Base-by-base conservation (phyloP, 164 flowering plant genomes). In the Magnolia officinalis region DNA sequence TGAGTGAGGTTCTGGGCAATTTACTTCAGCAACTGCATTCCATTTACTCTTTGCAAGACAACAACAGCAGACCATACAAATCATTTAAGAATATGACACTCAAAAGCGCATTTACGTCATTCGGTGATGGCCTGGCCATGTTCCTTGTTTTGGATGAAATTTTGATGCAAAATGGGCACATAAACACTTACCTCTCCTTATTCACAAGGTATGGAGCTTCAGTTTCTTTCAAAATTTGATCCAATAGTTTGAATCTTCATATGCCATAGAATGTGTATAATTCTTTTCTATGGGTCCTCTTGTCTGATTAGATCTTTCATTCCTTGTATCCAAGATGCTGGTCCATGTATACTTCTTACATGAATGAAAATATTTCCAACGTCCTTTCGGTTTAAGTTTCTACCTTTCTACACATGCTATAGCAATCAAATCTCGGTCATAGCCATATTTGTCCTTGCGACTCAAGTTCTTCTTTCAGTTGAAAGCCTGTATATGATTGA, bases 21-120 rank as follows among this genome's bases (percentile, higher is more conserved):
- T 79, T 82, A 75, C 78, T 82, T 68, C 78, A 79, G 49, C 84
- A 82, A 71, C 74, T 82, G 19, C 76, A 82, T 79, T 79, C 79
- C 71, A 79, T 79, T 26, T 82, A 73, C 67, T 79, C 83, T n/a
- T 72, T 67, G 72, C 78, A 76, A 65, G 81, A 79, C 71, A 71
- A 74, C 68, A 72, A 73, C 66, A 59, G 69, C 26, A 77, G 80
- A 67, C 74, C 81, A 26, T 74, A 70, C 70, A 73, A 72, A 50
- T 77, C 73, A 58, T 77, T 79, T 16, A 74, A 71, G 74, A 79
- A 71, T 66, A 55, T 52, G 2, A 67, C 67, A n/a, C 65, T 82
- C 24, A 23, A 24, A 37, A 76, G 50, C 13, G 73, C 66, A 26
- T 79, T 82, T 77, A 24, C 50, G 45, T 76, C 80, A 20, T 52